Percentiles rank a stretch among this genome's conserved stretches.
Evolutionary conservation across 495 filamentous ascomycete species (phyloP).

Genomic region (Neurospora sp.): DNA sequence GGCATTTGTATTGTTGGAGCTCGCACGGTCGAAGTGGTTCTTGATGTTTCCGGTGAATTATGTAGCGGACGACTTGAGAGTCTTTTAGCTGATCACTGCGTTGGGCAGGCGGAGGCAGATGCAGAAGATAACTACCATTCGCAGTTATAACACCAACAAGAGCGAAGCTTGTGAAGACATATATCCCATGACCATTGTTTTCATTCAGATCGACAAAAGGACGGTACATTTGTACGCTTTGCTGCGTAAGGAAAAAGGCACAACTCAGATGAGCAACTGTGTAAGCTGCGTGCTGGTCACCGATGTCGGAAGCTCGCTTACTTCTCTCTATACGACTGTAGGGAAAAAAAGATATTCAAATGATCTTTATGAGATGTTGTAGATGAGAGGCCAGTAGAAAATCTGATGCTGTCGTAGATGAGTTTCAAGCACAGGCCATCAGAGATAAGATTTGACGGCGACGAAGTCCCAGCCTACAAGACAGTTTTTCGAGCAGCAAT

Average conservation of each 20-base stretch:
- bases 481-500: background rate
- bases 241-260: background rate
- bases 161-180: background rate
- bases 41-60: background rate
- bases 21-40: background rate
- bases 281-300: background rate
- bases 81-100: background rate
- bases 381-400: background rate
- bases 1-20: background rate
- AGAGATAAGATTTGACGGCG: background rate
- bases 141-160: background rate
- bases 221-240: background rate
- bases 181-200: background rate
- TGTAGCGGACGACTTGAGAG: background rate
- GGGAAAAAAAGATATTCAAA: background rate
- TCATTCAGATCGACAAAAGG: background rate
- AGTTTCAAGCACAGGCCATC: background rate
- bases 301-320: background rate
- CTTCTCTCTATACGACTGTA: background rate
- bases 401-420: background rate
- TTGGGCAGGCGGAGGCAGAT: background rate
- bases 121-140: background rate
- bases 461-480: background rate
- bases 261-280: background rate
- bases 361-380: background rate